Percentiles rank a stretch among this genome's conserved stretches.
Evolutionary conservation across 1,284 basidiomycete species (phyloP).

Genomic region (Cryptococcus sp.): DNA sequence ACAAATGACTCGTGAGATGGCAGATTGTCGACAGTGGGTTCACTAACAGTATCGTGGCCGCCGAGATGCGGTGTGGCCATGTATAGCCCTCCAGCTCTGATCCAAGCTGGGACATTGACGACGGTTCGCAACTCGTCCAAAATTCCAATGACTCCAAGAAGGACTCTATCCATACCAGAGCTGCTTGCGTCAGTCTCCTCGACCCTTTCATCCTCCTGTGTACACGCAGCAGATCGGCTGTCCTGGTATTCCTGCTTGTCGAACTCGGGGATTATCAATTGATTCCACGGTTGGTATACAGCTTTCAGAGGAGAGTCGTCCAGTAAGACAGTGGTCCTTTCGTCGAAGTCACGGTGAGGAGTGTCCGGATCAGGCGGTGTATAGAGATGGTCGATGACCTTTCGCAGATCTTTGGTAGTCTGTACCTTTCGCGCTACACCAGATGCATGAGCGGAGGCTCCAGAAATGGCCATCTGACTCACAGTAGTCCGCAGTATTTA

Average conservation of each 20-base stretch:
- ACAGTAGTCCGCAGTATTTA: constrained; percentile 40
- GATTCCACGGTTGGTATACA: constrained; percentile 50
- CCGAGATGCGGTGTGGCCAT: background rate
- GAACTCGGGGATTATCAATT: constrained; percentile 50
- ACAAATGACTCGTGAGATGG: constrained; percentile 33
- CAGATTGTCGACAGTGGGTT: constrained; percentile 24
- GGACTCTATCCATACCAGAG: constrained; percentile 35
- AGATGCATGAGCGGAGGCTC: background rate
- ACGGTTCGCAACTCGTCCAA: constrained; percentile 40
- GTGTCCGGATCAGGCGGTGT: background rate
- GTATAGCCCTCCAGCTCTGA: constrained; percentile 41
- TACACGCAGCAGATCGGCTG: constrained; percentile 7
- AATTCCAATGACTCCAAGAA: constrained; percentile 51
- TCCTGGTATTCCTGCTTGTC: constrained; percentile 28
- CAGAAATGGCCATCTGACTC: constrained; percentile 11
- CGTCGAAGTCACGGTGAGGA: constrained; percentile 22
- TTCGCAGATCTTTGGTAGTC: constrained; percentile 50
- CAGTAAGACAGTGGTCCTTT: constrained; percentile 39
- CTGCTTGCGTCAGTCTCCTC: constrained; percentile 1
- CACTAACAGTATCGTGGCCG: background rate
- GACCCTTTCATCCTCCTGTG: background rate
- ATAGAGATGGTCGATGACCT: constrained; percentile 34
- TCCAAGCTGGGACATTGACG: constrained; percentile 48
- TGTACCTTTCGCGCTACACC: constrained; percentile 36
- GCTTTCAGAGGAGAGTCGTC: constrained; percentile 53